Conservation (phyloP, 441 rosid genomes). For the Syzygium malaccense region DNA sequence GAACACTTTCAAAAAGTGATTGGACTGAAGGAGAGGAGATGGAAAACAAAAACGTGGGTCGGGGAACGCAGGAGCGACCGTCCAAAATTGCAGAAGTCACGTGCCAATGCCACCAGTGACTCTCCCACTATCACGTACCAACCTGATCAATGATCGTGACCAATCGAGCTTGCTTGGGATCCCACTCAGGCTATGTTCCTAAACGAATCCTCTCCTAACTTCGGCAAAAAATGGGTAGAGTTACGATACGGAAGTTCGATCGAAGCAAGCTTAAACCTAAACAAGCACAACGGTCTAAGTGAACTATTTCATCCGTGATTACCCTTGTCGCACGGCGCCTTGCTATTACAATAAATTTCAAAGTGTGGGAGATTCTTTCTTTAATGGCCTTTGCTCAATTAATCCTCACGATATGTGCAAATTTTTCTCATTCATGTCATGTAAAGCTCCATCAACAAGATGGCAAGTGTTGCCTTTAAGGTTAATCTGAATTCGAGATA, state of each 20-base stretch:
- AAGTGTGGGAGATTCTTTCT: neutral
- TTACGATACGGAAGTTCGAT: no score
- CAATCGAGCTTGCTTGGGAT: neutral
- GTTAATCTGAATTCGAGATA: neutral
- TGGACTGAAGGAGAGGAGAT: neutral
- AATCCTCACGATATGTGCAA: neutral
- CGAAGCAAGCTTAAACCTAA: neutral
- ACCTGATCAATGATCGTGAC: neutral
- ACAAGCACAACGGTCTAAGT: fast-evolving
- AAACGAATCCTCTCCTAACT: neutral
- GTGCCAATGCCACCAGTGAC: neutral
- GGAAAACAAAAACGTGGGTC: neutral
- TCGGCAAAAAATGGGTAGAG: neutral
- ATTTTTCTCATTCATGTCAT: neutral
- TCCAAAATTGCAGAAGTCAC: neutral
- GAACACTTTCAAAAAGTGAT: neutral
- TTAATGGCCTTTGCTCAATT: neutral
- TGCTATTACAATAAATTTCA: neutral
- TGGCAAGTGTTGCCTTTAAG: neutral
- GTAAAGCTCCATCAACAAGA: neutral
- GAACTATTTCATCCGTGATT: neutral
- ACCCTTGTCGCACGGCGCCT: fast-evolving
- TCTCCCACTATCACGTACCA: neutral
- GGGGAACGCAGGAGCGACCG: neutral
- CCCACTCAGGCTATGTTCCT: neutral